Evolutionary conservation across 768 basidiomycete species (phyloP).

Genomic region (Myochromella boudieri): DNA sequence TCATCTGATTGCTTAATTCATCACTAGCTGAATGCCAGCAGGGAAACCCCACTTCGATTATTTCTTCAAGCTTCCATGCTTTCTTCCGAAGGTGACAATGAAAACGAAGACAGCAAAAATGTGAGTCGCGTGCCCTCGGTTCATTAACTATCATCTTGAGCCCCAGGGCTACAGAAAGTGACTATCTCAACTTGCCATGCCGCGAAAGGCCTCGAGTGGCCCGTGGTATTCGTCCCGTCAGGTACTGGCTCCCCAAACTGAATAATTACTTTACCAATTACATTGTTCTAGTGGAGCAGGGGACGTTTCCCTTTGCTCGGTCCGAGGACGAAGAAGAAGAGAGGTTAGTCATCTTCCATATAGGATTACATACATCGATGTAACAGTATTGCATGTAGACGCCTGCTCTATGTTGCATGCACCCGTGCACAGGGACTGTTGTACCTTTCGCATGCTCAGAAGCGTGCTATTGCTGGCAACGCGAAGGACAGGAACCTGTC

Average conservation of each 20-base stretch:
- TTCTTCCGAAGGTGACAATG: slow-evolving; percentile 52
- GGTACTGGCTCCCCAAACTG: slow-evolving; percentile 33
- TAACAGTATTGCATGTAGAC: slow-evolving; percentile 37
- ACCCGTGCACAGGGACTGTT: slow-evolving; percentile 79
- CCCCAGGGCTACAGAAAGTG: slow-evolving; percentile 13
- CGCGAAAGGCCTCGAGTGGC: slow-evolving; percentile 92
- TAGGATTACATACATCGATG: neutral
- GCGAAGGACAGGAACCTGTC: slow-evolving; percentile 51
- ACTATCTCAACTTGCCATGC: slow-evolving; percentile 74
- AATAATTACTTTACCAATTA: neutral
- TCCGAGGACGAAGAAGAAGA: slow-evolving; percentile 81
- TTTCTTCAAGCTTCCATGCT: slow-evolving; percentile 9
- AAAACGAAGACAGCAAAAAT: slow-evolving; percentile 39
- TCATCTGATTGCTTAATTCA: too few relatives aligned
- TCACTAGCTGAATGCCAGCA: slow-evolving; percentile 44
- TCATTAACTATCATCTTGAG: too few relatives aligned
- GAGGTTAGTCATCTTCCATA: slow-evolving; percentile 46
- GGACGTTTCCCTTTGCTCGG: slow-evolving; percentile 75
- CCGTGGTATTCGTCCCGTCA: slow-evolving; percentile 79
- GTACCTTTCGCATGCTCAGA: slow-evolving; percentile 51
- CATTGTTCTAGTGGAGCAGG: slow-evolving; percentile 55
- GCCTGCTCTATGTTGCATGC: slow-evolving; percentile 86
- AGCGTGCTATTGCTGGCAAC: slow-evolving; percentile 45
- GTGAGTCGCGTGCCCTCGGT: slow-evolving; percentile 3
- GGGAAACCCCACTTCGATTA: slow-evolving; percentile 5